These are phyloP conservation scores for Cytospora leucostoma DNA, from an alignment of 2,329 filamentous ascomycete genomes.

Conservation along the genomic window DNA sequence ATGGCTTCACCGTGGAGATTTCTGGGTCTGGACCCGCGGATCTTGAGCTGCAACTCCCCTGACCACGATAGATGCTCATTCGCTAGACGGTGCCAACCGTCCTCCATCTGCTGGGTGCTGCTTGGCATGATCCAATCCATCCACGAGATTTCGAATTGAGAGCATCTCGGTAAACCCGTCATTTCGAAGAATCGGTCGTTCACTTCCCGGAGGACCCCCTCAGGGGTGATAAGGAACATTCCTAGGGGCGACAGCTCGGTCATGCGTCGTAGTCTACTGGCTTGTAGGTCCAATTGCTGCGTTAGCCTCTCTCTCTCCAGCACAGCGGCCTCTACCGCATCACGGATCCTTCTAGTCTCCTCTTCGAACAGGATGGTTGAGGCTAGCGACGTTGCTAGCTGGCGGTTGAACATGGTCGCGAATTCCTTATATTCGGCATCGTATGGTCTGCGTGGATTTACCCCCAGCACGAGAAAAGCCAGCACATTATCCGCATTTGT, in stretches of 20 bases:
- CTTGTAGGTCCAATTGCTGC: conserved; percentile 40
- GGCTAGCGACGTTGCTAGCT: conserved; percentile 61
- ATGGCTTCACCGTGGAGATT: conserved; percentile 42
- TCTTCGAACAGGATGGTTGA: conserved; percentile 67
- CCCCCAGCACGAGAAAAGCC: conserved; percentile 62
- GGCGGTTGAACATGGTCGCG: conserved; percentile 47
- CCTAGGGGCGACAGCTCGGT: conserved; percentile 41
- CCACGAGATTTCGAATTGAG: conserved; percentile 44
- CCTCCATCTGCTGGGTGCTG: conserved; percentile 36
- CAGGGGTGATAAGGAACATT: conserved; percentile 43
- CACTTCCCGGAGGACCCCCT: conserved; percentile 45
- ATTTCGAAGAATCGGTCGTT: conserved; percentile 52
- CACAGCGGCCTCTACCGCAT: conserved; percentile 39
- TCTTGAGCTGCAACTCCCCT: conserved; percentile 46
- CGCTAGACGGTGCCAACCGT: conserved; percentile 43
- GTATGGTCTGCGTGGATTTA: conserved; percentile 63
- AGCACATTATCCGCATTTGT: conserved; percentile 59
- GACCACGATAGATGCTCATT: conserved; percentile 40
- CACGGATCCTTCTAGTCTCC: conserved; percentile 55
- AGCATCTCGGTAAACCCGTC: conserved; percentile 44
- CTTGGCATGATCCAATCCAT: conserved; percentile 42
- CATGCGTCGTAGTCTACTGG: conserved; percentile 41
- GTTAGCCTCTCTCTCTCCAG: conserved; percentile 39
- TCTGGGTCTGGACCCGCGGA: conserved; percentile 34
- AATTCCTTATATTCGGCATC: conserved; percentile 65